phyloP scores from a whole-genome alignment of 352 stramenopile genomes.

The Phytopythium mirpurense region DNA sequence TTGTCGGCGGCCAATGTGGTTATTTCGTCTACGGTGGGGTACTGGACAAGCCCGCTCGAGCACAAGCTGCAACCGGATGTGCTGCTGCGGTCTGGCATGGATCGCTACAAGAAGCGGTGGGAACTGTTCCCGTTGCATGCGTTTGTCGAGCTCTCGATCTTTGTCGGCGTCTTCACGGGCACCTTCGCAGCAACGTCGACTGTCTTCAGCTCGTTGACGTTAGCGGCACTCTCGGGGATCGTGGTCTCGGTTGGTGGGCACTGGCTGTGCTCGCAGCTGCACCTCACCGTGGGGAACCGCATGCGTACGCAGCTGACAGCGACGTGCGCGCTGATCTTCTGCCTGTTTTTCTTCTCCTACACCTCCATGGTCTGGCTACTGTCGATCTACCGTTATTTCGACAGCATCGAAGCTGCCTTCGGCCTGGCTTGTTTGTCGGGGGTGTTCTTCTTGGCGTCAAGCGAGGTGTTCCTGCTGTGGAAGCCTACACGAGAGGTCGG shows the following conservation, averaged over 20 bases:
- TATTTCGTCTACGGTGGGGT: constrained; percentile 52
- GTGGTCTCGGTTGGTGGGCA: constrained; percentile 72
- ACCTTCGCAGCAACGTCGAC: constrained; percentile 70
- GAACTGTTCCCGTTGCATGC: constrained; percentile 66
- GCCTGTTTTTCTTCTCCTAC: constrained; percentile 64
- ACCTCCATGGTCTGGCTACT: constrained; percentile 62
- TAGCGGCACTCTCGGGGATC: constrained; percentile 67
- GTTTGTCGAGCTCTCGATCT: constrained; percentile 68
- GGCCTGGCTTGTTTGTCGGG: constrained; percentile 72
- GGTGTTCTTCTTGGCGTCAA: constrained; percentile 75
- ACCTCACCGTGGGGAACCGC: constrained; percentile 48
- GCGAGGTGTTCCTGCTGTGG: constrained; percentile 81
- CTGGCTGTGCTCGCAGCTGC: constrained; percentile 54
- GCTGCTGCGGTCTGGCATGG: constrained; percentile 40
- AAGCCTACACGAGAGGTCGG: constrained; percentile 66
- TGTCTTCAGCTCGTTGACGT: constrained; percentile 65
- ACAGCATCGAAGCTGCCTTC: constrained; percentile 82
- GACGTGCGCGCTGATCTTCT: constrained; percentile 75
- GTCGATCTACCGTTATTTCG: constrained; percentile 83
- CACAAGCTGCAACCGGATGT: constrained; percentile 57
- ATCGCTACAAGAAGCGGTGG: constrained; percentile 74
- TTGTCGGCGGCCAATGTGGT: constrained; percentile 73
- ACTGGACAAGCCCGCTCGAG: constrained; percentile 58
- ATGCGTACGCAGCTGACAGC: constrained; percentile 55
- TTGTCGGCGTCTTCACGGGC: constrained; percentile 66